Evolutionary conservation across 1,284 basidiomycete genomes (phyloP).

Genomic region (Trichosporon faecale): DNA sequence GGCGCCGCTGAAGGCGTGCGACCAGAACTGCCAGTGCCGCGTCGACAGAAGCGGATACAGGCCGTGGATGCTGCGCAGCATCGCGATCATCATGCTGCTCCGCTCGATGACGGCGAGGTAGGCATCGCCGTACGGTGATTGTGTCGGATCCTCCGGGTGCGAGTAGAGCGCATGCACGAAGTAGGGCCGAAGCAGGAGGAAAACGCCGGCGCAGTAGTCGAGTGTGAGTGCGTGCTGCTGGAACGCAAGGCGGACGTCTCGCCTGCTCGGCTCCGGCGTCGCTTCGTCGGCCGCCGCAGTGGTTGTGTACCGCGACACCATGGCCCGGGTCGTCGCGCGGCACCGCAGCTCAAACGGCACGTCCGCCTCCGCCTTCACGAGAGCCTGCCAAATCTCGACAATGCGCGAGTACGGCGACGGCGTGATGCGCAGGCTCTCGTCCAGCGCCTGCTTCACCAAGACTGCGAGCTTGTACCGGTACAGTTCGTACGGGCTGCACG

Average conservation of each 20-base stretch:
- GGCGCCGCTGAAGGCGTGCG: slow-evolving; percentile 36
- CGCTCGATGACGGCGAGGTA: slow-evolving; percentile 38
- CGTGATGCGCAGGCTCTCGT: slow-evolving; percentile 4
- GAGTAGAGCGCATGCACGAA: slow-evolving; percentile 39
- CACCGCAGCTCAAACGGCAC: slow-evolving; percentile 32
- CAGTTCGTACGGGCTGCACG: slow-evolving; percentile 10
- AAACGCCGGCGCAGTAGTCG: slow-evolving; percentile 31
- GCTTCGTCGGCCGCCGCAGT: slow-evolving; percentile 21
- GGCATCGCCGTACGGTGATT: slow-evolving; percentile 31
- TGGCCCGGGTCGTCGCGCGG: slow-evolving; percentile 27
- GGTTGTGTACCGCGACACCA: slow-evolving; percentile 30
- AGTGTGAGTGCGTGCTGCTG: slow-evolving; percentile 37
- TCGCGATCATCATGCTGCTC: slow-evolving; percentile 34
- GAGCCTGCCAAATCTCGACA: slow-evolving; percentile 13
- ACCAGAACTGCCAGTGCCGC: slow-evolving; percentile 34
- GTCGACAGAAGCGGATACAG: slow-evolving; percentile 29
- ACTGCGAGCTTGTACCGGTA: slow-evolving; percentile 12
- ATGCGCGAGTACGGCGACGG: slow-evolving; percentile 9
- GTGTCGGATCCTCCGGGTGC: slow-evolving; percentile 31
- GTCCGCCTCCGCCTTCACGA: slow-evolving; percentile 7
- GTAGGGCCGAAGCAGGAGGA: slow-evolving; percentile 38
- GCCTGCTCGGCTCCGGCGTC: slow-evolving; percentile 26
- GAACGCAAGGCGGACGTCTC: slow-evolving; percentile 29
- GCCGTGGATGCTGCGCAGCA: slow-evolving; percentile 32
- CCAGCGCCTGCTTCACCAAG: slow-evolving; percentile 13